Percentiles rank a stretch among this genome's conserved stretches.
Evolutionary conservation across 257 asterid species (phyloP).

Genomic region (Nicotiana knightiana): DNA sequence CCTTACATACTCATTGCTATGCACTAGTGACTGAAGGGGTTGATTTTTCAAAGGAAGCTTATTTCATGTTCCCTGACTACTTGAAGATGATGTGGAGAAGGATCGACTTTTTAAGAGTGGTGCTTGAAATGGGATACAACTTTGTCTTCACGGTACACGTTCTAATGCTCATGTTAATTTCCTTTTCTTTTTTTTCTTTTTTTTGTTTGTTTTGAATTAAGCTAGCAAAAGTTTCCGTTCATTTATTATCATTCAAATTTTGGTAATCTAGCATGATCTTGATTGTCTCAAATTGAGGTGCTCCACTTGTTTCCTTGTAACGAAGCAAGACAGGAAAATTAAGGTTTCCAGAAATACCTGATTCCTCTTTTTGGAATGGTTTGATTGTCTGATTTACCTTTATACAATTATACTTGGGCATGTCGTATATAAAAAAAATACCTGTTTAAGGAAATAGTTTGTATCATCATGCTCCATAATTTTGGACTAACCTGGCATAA

Average conservation of each 20-base stretch:
- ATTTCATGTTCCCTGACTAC: constrained; percentile 35
- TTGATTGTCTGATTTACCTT: not conserved
- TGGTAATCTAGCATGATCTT: constrained; percentile 1
- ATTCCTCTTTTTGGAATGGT: not conserved
- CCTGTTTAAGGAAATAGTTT: not conserved
- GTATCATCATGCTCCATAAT: not conserved
- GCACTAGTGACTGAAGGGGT: constrained; percentile 24
- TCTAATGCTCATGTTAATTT: not conserved
- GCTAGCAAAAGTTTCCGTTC: not conserved
- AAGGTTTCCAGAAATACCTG: not conserved
- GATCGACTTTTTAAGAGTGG: constrained; percentile 31
- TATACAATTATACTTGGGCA: not conserved
- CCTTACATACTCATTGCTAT: constrained; percentile 32
- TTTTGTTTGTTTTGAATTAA: not conserved
- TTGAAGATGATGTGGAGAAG: constrained; percentile 55
- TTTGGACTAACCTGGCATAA: not conserved
- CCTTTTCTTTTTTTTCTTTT: not conserved
- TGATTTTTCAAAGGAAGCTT: constrained; percentile 40
- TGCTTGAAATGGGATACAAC: constrained; percentile 45
- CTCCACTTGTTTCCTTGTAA: constrained; percentile 16
- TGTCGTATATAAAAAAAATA: not conserved
- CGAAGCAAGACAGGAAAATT: not conserved
- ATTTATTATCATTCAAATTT: not conserved
- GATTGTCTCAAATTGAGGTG: constrained; percentile 28
- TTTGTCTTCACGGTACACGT: constrained; percentile 44